Conservation (phyloP, 805 yeast genomes). For the Suhomyces canberraensis region DNA sequence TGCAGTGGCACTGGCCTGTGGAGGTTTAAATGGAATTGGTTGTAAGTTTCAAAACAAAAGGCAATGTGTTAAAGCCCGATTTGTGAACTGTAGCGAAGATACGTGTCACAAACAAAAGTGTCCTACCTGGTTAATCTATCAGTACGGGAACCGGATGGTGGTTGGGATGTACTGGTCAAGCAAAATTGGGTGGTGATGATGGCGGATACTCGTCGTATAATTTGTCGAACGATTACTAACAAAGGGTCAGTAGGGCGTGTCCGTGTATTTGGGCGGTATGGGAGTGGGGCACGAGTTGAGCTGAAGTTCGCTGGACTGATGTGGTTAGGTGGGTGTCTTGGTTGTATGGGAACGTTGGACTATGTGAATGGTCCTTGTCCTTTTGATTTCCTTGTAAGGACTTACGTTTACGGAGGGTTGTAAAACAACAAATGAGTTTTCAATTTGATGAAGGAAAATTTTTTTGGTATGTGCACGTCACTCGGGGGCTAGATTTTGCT, state of each 20-base stretch:
- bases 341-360: not conserved
- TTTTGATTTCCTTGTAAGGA: conserved; percentile 1
- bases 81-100: not conserved
- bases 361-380: conserved; percentile 1
- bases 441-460: conserved; percentile 5
- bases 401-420: conserved; percentile 3
- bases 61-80: too few species aligned
- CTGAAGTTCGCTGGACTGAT: not conserved
- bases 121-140: not conserved
- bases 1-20: conserved; percentile 9
- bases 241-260: not conserved
- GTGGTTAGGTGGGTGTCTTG: not conserved
- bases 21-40: too few species aligned
- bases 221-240: not conserved
- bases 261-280: not conserved
- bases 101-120: not conserved
- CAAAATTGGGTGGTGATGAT: not conserved
- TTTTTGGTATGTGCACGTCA: conserved; percentile 5
- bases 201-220: not conserved
- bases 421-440: conserved; percentile 7
- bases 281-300: not conserved
- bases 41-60: too few species aligned
- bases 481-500: conserved; percentile 5
- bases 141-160: not conserved
- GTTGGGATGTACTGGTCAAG: not conserved